Percentiles rank a stretch among this genome's conserved stretches.
Conservation (phyloP, 768 basidiomycete genomes). For the Lentinula guzmanii region DNA sequence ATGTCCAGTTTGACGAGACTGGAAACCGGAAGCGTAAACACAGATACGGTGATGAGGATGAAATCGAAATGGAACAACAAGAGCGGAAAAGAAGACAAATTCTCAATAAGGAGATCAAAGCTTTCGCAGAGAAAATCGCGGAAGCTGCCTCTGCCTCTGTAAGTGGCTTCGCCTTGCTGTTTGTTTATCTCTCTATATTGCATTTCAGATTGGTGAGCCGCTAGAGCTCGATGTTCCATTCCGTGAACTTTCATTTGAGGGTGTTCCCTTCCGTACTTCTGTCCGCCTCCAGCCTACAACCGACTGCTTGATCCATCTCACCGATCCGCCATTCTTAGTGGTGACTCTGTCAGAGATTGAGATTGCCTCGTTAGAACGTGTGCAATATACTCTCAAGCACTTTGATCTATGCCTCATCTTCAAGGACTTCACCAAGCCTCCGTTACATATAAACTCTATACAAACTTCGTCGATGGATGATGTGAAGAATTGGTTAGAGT, state of each 20-base stretch:
- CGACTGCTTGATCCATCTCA: slow-evolving; percentile 92
- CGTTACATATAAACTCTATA: slow-evolving; percentile 96
- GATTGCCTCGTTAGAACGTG: slow-evolving; percentile 93
- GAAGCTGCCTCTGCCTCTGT: slow-evolving; percentile 79
- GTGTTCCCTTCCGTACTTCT: slow-evolving; percentile 93
- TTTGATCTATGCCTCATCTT: slow-evolving; percentile 98
- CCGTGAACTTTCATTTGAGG: slow-evolving; percentile 93
- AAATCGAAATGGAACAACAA: slow-evolving; percentile 98
- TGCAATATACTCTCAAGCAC: slow-evolving; percentile 92
- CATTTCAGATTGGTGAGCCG: slow-evolving; percentile 58
- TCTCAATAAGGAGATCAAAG: slow-evolving; percentile 91
- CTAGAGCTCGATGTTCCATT: slow-evolving; percentile 96
- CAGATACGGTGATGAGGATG: slow-evolving; percentile 97
- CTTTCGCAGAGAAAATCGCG: slow-evolving; percentile 88
- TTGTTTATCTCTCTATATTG: neutral
- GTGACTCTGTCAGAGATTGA: slow-evolving; percentile 94
- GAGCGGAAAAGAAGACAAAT: slow-evolving; percentile 85
- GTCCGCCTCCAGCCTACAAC: slow-evolving; percentile 94
- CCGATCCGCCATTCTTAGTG: slow-evolving; percentile 93
- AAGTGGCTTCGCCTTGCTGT: slow-evolving; percentile 18
- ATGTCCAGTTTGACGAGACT: slow-evolving; percentile 97
- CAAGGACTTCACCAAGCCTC: slow-evolving; percentile 90
- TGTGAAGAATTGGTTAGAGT: slow-evolving; percentile 99
- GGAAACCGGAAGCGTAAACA: slow-evolving; percentile 98
- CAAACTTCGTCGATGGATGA: slow-evolving; percentile 88